These are phyloP conservation scores for Linum trigynum DNA, from an alignment of 345 rosid species.

Conservation along the genomic window DNA sequence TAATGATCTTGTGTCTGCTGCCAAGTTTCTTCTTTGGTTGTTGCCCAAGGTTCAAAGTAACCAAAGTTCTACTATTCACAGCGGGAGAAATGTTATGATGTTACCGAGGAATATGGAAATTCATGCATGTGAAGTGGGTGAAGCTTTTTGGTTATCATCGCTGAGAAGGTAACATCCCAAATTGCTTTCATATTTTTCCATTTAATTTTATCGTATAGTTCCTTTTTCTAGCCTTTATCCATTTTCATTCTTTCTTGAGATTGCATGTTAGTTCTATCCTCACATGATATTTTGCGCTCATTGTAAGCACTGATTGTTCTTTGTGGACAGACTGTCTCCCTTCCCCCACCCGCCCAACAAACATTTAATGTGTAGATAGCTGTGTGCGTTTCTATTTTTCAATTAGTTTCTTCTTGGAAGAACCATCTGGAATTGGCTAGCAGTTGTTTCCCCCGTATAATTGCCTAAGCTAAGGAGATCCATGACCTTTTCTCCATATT, in stretches of 20 bases:
- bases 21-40: slow-evolving; percentile 83
- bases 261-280: background rate
- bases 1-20: slow-evolving; percentile 34
- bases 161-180: background rate
- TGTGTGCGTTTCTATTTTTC: no score
- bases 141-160: slow-evolving; percentile 5
- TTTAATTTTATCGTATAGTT: background rate
- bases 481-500: no score
- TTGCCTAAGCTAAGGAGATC: no score
- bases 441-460: no score
- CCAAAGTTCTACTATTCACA: slow-evolving; percentile 26
- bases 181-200: background rate
- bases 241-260: background rate
- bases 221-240: background rate
- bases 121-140: slow-evolving; percentile 12
- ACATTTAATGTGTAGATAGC: no score
- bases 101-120: slow-evolving; percentile 55
- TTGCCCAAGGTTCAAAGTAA: slow-evolving; percentile 46
- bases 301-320: no score
- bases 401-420: no score
- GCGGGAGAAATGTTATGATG: slow-evolving; percentile 57
- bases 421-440: no score
- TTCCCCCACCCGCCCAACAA: no score
- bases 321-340: no score
- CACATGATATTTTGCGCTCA: no score